A percentile compares a stretch with the other conserved stretches of the same genome.
phyloP scores from a whole-genome alignment of 2,329 filamentous ascomycete species.

The Diaporthe vexans region DNA sequence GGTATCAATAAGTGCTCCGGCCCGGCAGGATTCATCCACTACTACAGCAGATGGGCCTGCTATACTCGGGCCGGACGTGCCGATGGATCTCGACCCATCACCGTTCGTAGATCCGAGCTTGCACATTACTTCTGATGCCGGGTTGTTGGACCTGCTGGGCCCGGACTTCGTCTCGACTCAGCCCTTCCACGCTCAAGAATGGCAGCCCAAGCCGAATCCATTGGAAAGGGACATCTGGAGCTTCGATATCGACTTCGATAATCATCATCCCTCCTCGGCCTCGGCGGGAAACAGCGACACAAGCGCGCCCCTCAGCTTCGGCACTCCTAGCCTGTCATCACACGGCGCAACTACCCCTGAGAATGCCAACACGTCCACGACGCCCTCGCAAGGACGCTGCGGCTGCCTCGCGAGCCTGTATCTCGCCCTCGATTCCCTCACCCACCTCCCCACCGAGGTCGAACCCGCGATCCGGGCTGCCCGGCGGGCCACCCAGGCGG shows the following conservation, averaged over 20 bases:
- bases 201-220: constrained; percentile 20
- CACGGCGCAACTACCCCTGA: constrained; percentile 35
- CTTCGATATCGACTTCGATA: constrained; percentile 23
- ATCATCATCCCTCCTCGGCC: constrained; percentile 3
- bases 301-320: not conserved
- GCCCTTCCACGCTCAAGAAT: constrained; percentile 34
- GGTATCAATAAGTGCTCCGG: not conserved
- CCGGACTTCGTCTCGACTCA: constrained; percentile 44
- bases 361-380: constrained; percentile 4
- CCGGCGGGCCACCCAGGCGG: constrained; percentile 62
- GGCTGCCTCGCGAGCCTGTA: constrained; percentile 65
- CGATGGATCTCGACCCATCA: constrained; percentile 52
- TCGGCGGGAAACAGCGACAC: not conserved
- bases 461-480: constrained; percentile 62
- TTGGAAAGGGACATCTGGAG: constrained; percentile 8
- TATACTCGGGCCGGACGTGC: not conserved
- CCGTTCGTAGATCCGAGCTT: constrained; percentile 48
- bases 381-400: constrained; percentile 50
- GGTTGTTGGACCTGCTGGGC: constrained; percentile 55
- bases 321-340: constrained; percentile 37
- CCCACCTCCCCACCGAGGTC: constrained; percentile 60
- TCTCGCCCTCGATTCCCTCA: constrained; percentile 64
- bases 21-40: constrained; percentile 1
- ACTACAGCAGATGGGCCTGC: not conserved
- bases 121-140: constrained; percentile 44